Evolutionary conservation across 768 basidiomycete genomes (phyloP), one percentile per base, ranked within the genome.

Genomic region (Kwoniella pini): DNA sequence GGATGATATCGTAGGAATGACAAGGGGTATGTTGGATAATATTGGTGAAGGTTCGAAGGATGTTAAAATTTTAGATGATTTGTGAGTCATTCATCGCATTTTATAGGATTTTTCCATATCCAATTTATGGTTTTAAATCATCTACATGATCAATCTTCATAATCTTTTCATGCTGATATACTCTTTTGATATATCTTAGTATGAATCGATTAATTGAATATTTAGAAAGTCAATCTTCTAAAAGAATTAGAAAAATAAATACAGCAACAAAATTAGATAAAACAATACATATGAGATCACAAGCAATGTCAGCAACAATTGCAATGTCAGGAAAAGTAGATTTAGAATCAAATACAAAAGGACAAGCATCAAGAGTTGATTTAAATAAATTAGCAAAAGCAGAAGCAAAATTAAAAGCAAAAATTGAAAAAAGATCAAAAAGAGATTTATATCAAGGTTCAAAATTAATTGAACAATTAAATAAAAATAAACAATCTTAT

Each of bases 371-470:
- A 40, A 71, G 79, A 51, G 79, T 80, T 44, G 79, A 80, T 55
- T 65, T 80, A 22, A 72, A 64, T 36, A 80, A 80, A 60, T 67
- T 80, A 13, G 71, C 77, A 57, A 99, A 99, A 87, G 97, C 97
- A 88, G 96, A 99, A 79, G 91, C 92, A 0, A 99, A 99, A 78
- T 85, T 98, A 69, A 88, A 87, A 82, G 92, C 92, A 27, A 99
- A 99, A 80, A 94, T 97, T 66, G 93, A 97, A 80, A 99, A 98
- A 80, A 85, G 96, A n/a, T 82, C 91, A 2, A 84, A 87, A 56
- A 82, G 89, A 67, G 90, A 91, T 80, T 83, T 96, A 36, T 99
- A 96, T 76, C 95, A 98, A 75, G 95, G 96, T 7, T 94, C 91
- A 7, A 98, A 96, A 79, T 81, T 99, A 30, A 83, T 99, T 55